These are phyloP conservation scores for Funneliformis caledonium DNA, from an alignment of 371 early-diverging fungal species.

Conservation along the genomic window DNA sequence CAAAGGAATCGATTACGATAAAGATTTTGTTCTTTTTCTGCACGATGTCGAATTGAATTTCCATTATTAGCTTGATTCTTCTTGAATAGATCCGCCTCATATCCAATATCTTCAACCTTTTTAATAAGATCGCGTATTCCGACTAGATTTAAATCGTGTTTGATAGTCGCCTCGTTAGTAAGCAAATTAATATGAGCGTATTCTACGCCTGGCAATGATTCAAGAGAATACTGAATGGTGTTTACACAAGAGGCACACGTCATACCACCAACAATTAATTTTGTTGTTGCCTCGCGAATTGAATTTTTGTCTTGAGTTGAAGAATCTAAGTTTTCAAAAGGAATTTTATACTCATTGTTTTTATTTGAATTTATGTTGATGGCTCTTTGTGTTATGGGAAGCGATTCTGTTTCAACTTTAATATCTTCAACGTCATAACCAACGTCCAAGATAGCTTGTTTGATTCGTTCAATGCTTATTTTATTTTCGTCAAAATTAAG, in stretches of 20 bases:
- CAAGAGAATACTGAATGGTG: constrained; percentile 71
- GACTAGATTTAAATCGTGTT: constrained; percentile 59
- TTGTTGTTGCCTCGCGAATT: not conserved
- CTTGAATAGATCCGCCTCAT: constrained; percentile 81
- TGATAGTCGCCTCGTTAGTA: constrained; percentile 75
- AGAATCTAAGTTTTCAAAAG: too few species aligned
- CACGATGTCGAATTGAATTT: constrained; percentile 40
- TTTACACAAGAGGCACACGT: constrained; percentile 87
- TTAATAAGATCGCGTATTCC: constrained; percentile 84
- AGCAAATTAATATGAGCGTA: constrained; percentile 75
- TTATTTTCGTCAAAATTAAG: constrained; percentile 12
- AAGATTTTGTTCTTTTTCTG: constrained; percentile 19
- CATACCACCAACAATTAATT: constrained; percentile 73
- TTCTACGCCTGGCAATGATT: constrained; percentile 62
- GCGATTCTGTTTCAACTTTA: not conserved
- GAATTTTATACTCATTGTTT: not conserved
- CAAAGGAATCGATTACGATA: not conserved
- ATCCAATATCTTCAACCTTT: constrained; percentile 82
- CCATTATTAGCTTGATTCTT: constrained; percentile 66
- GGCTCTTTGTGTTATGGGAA: not conserved
- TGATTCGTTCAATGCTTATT: not conserved
- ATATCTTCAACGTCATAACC: constrained; percentile 8
- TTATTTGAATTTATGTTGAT: too few species aligned
- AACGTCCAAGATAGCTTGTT: not conserved
- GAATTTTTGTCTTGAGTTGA: not conserved